phyloP scores from a whole-genome alignment of 371 early-diverging fungal genomes.

The Apophysomyces ossiformis region DNA sequence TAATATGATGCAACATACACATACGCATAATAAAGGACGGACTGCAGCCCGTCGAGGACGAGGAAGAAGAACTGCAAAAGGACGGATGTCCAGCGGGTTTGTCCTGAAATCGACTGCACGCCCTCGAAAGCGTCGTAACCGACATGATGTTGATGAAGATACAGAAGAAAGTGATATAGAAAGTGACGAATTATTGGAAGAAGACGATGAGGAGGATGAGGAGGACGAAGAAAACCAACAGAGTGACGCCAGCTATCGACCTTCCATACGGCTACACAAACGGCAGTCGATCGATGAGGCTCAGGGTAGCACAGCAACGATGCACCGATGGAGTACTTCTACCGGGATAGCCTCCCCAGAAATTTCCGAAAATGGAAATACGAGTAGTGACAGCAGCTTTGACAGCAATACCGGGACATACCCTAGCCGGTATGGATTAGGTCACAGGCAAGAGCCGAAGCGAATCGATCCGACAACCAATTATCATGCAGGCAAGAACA shows the following conservation, averaged over 20 bases:
- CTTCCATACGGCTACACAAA: not conserved
- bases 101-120: not conserved
- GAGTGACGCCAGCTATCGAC: slow-evolving; percentile 30
- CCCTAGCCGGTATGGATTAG: not conserved
- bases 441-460: slow-evolving; percentile 5
- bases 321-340: not conserved
- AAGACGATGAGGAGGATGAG: slow-evolving; percentile 20
- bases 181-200: slow-evolving; percentile 7
- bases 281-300: not conserved
- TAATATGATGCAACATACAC: slow-evolving; percentile 65
- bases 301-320: not conserved
- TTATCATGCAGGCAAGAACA: not conserved
- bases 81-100: not conserved
- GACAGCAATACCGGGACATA: slow-evolving; percentile 13
- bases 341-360: slow-evolving; percentile 1
- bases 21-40: slow-evolving; percentile 47
- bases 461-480: slow-evolving; percentile 20
- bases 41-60: slow-evolving; percentile 11
- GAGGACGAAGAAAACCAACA: slow-evolving; percentile 16
- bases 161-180: not conserved
- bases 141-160: not conserved
- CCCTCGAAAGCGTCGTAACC: not conserved
- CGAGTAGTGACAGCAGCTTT: slow-evolving; percentile 89
- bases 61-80: not conserved
- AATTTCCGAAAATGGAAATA: slow-evolving; percentile 44